Conservation (phyloP, 2,329 filamentous ascomycete genomes). For the Fusarium vanettenii region DNA sequence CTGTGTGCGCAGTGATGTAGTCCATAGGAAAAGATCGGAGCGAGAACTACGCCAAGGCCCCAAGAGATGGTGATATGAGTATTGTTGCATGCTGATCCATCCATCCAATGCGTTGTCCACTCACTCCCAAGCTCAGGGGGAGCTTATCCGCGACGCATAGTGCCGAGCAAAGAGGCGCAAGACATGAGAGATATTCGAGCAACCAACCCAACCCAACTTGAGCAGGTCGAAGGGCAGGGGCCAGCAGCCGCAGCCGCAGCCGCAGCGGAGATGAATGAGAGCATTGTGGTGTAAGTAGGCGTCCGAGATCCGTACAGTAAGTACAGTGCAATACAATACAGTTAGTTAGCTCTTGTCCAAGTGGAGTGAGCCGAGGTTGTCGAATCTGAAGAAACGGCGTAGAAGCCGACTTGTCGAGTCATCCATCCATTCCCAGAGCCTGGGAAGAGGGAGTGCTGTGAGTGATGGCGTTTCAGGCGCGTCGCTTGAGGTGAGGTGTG, state of each 20-base stretch:
- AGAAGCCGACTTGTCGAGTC: constrained; percentile 23
- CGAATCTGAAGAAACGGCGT: constrained; percentile 13
- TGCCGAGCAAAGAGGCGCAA: constrained; percentile 27
- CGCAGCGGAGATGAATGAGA: constrained; percentile 19
- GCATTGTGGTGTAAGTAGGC: not conserved
- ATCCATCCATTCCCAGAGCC: constrained; percentile 10
- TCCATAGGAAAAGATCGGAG: constrained; percentile 27
- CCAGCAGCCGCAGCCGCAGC: constrained; percentile 17
- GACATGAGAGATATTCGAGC: constrained; percentile 21
- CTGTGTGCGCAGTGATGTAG: not conserved
- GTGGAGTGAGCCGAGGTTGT: constrained; percentile 29
- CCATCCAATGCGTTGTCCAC: constrained; percentile 31
- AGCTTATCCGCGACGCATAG: constrained; percentile 28
- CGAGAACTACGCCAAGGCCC: constrained; percentile 15
- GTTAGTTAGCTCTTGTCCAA: constrained; percentile 10
- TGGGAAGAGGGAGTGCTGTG: constrained; percentile 14
- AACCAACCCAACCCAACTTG: constrained; percentile 12
- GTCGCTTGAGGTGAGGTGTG: constrained; percentile 26
- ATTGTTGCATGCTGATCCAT: constrained; percentile 33
- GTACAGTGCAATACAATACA: not conserved
- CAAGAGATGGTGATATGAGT: constrained; percentile 25
- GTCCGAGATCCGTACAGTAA: not conserved
- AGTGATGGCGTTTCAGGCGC: constrained; percentile 37
- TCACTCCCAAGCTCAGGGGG: constrained; percentile 27
- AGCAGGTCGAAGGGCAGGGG: not conserved